Percentiles rank a stretch among this genome's conserved stretches.
phyloP scores from a whole-genome alignment of 2,329 filamentous ascomycete genomes.

The Neobulgaria alba region DNA sequence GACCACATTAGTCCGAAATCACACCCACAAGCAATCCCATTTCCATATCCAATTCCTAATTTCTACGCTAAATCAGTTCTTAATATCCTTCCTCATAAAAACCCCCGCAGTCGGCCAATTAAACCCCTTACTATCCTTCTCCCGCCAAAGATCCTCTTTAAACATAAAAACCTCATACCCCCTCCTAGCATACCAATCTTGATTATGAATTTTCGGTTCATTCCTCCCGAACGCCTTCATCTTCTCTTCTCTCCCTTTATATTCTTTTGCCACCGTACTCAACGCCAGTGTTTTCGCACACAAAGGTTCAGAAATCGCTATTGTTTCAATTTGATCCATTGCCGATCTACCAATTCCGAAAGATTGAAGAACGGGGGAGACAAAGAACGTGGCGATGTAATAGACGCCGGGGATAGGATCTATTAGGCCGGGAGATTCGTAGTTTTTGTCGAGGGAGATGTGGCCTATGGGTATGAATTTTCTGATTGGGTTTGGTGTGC shows the following conservation, averaged over 20 bases:
- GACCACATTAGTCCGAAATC: too few relatives aligned
- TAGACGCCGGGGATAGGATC: conserved; percentile 11
- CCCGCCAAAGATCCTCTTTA: conserved; percentile 11
- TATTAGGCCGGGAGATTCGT: conserved; percentile 2
- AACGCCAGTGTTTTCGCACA: conserved; percentile 16
- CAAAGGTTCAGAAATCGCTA: conserved; percentile 15
- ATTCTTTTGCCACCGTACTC: conserved; percentile 12
- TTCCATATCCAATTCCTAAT: too few relatives aligned
- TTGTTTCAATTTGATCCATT: conserved; percentile 19
- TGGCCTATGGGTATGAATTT: conserved; percentile 23
- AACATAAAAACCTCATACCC: conserved; percentile 19
- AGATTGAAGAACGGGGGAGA: conserved; percentile 14
- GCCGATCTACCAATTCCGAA: conserved; percentile 19
- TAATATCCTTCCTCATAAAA: conserved; percentile 21
- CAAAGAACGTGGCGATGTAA: conserved; percentile 19
- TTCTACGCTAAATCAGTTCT: too few relatives aligned
- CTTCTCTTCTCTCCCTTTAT: conserved; percentile 5
- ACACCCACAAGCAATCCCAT: too few relatives aligned
- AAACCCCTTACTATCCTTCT: conserved; percentile 14
- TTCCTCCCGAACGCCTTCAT: conserved; percentile 7
- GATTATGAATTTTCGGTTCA: conserved; percentile 16
- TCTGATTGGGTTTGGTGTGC: conserved; percentile 1
- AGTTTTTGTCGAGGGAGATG: conserved; percentile 16
- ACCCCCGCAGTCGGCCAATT: conserved; percentile 13
- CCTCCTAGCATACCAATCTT: conserved; percentile 23